These are phyloP conservation scores for Erigeron canadensis DNA, from an alignment of 129 eudicot genomes.

Conservation along the genomic window DNA sequence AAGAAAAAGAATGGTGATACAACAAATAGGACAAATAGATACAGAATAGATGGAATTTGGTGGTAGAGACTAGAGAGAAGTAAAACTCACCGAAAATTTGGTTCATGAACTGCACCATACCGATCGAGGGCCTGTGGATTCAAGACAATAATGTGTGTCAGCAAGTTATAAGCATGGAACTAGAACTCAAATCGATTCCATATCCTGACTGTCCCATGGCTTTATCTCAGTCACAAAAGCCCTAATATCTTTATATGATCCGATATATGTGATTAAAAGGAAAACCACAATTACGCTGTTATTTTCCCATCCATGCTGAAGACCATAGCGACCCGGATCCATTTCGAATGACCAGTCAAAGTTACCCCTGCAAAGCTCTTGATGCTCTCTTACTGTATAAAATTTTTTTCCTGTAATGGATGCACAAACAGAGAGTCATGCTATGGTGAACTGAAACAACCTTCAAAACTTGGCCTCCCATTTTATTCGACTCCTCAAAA, in stretches of 20 bases:
- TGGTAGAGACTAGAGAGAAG: slow-evolving; percentile 15
- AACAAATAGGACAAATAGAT: not conserved
- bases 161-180: slow-evolving; percentile 80
- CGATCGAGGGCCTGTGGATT: slow-evolving; percentile 99
- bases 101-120: slow-evolving; percentile 79
- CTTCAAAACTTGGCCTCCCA: slow-evolving; percentile 64
- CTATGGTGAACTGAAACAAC: slow-evolving; percentile 50
- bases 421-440: slow-evolving; percentile 80
- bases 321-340: slow-evolving; percentile 99
- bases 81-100: slow-evolving; percentile 82
- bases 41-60: slow-evolving; percentile 11
- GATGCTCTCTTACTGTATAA: slow-evolving; percentile 51
- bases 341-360: slow-evolving; percentile 51
- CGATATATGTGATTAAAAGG: slow-evolving; percentile 92
- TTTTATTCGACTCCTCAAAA: slow-evolving; percentile 49
- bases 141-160: slow-evolving; percentile 97
- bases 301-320: slow-evolving; percentile 99
- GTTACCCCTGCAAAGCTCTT: slow-evolving; percentile 74
- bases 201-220: slow-evolving; percentile 97
- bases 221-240: slow-evolving; percentile 79
- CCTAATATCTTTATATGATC: slow-evolving; percentile 83
- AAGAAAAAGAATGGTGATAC: slow-evolving; percentile 31
- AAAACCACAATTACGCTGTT: slow-evolving; percentile 99
- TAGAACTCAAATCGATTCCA: slow-evolving; percentile 90
- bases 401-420: slow-evolving; percentile 82